Evolutionary conservation across 1,139 yeast species (phyloP).

Genomic region (Blastobotrys persicus): DNA sequence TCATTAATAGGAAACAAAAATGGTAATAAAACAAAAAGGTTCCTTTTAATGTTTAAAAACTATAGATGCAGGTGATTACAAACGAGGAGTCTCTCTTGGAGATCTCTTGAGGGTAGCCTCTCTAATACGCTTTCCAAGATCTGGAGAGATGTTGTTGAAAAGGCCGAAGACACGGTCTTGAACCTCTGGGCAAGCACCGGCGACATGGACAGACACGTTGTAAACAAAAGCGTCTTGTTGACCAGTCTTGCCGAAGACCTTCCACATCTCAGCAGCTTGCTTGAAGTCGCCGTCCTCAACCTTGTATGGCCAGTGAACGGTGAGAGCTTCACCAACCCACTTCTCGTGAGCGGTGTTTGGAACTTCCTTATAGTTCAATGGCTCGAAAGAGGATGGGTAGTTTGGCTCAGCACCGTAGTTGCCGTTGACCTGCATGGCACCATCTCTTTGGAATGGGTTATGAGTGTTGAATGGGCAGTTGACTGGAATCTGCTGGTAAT

Average conservation of each 20-base stretch:
- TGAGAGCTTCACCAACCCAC: constrained; percentile 85
- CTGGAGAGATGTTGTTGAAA: constrained; percentile 70
- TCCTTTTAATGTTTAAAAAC: not conserved
- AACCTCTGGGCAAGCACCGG: constrained; percentile 66
- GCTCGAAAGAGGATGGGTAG: constrained; percentile 45
- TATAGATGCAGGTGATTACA: constrained; percentile 8
- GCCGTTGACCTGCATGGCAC: constrained; percentile 71
- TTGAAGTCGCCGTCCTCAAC: constrained; percentile 63
- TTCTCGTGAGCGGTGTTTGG: constrained; percentile 69
- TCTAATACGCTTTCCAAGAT: constrained; percentile 61
- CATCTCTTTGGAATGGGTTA: constrained; percentile 67
- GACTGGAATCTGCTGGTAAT: constrained; percentile 72
- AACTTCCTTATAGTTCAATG: constrained; percentile 48
- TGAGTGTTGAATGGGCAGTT: constrained; percentile 48
- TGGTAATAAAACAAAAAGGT: not conserved
- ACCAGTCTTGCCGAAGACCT: constrained; percentile 64
- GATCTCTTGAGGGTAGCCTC: constrained; percentile 56
- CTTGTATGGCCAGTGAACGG: constrained; percentile 80
- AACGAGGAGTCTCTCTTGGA: constrained; percentile 42
- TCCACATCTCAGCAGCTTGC: constrained; percentile 69
- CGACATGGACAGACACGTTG: constrained; percentile 75
- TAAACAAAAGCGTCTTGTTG: constrained; percentile 82
- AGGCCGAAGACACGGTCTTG: constrained; percentile 79
- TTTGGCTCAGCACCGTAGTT: constrained; percentile 86
- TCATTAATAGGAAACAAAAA: not conserved